Percentiles rank a stretch among this genome's conserved stretches.
Conservation (phyloP, 495 filamentous ascomycete genomes). For the Daldinia caldariorum region DNA sequence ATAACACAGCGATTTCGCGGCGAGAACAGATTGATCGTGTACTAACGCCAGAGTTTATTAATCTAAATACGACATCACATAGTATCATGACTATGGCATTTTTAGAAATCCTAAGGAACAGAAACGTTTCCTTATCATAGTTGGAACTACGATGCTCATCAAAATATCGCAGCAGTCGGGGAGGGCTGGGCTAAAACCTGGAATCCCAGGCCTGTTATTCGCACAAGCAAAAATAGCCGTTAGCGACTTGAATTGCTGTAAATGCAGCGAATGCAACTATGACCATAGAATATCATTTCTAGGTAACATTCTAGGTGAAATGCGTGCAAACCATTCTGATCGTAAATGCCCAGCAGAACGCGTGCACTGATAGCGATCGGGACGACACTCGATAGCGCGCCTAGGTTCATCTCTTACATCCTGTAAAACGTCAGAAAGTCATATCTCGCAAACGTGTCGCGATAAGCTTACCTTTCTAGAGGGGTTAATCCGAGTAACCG, state of each 20-base stretch:
- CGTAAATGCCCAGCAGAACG: not conserved
- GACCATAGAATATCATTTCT: not conserved
- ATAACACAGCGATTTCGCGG: not conserved
- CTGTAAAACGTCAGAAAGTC: conserved; percentile 3
- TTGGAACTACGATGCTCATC: not conserved
- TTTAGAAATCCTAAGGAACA: not conserved
- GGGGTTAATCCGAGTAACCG: conserved; percentile 79
- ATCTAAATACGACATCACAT: not conserved
- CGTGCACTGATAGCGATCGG: not conserved
- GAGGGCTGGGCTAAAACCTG: not conserved
- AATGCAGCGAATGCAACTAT: not conserved
- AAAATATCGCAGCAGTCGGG: not conserved
- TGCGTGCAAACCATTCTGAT: not conserved
- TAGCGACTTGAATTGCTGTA: not conserved
- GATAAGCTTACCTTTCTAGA: conserved; percentile 66
- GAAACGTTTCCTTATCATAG: not conserved
- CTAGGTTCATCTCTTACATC: conserved; percentile 5
- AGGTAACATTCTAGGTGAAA: not conserved
- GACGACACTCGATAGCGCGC: not conserved
- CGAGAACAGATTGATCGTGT: too few relatives aligned
- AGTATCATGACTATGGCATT: not conserved
- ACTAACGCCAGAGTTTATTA: not conserved
- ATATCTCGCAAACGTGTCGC: not conserved
- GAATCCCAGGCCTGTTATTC: not conserved
- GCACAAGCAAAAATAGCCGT: not conserved